phyloP scores from a whole-genome alignment of 441 rosid genomes.

The Arabidopsis lyrata region DNA sequence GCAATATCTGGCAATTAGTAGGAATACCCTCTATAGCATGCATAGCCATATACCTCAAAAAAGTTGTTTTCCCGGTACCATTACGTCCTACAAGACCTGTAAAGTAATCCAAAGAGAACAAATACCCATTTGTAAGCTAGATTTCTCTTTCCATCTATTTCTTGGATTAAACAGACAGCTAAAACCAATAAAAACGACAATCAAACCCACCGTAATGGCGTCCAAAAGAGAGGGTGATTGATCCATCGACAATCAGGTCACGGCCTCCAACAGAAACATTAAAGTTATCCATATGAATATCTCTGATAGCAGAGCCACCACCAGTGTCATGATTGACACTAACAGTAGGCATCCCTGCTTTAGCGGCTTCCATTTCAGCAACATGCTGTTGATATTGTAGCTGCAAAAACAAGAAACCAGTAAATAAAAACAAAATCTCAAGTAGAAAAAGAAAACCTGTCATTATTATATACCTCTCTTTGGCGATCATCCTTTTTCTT shows the following conservation, averaged over 20 bases:
- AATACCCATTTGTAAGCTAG: conserved; percentile 13
- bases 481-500: conserved; percentile 98
- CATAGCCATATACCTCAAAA: conserved; percentile 96
- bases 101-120: conserved; percentile 35
- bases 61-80: conserved; percentile 98
- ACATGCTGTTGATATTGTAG: conserved; percentile 87
- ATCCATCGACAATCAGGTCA: conserved; percentile 92
- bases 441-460: background rate
- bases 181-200: conserved; percentile 16
- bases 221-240: conserved; percentile 87
- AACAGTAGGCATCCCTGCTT: conserved; percentile 92
- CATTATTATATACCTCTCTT: conserved; percentile 66
- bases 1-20: conserved; percentile 94
- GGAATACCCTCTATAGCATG: conserved; percentile 98
- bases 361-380: conserved; percentile 95
- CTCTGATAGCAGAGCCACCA: conserved; percentile 80
- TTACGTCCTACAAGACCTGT: conserved; percentile 97
- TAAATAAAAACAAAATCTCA: background rate
- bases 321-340: conserved; percentile 77
- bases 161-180: conserved; percentile 24
- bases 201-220: conserved; percentile 87
- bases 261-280: conserved; percentile 96
- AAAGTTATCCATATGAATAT: conserved; percentile 93
- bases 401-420: conserved; percentile 52
- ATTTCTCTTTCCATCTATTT: background rate